Conservation (phyloP, 345 rosid species). For the Leavenworthia alabamica region DNA sequence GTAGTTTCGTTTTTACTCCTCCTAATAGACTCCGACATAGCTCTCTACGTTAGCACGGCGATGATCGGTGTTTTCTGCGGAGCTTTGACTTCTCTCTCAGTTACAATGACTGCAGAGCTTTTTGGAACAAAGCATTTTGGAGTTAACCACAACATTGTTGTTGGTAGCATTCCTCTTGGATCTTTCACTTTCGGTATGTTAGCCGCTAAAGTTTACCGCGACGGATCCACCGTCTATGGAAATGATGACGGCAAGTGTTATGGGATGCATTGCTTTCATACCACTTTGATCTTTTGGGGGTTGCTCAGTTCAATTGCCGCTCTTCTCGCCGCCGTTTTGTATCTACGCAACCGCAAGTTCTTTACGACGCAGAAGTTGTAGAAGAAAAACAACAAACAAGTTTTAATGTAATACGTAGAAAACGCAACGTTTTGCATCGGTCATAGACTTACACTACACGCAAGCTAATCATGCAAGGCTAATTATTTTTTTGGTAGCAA, state of each 20-base stretch:
- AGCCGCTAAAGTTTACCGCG: constrained; percentile 62
- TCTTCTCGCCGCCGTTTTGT: constrained; percentile 42
- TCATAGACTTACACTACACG: neutral
- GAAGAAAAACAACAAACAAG: neutral
- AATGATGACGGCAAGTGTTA: constrained; percentile 44
- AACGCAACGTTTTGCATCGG: neutral
- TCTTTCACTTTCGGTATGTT: constrained; percentile 61
- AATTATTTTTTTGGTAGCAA: neutral
- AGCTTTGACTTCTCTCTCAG: constrained; percentile 69
- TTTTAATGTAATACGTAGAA: neutral
- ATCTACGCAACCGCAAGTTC: constrained; percentile 48
- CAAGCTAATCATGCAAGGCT: neutral
- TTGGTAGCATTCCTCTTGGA: constrained; percentile 75
- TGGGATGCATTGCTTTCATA: constrained; percentile 57
- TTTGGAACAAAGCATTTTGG: constrained; percentile 68
- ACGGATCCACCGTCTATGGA: constrained; percentile 15
- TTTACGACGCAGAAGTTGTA: constrained; percentile 30
- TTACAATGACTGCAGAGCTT: constrained; percentile 60
- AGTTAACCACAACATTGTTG: constrained; percentile 80
- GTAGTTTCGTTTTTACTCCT: constrained; percentile 60
- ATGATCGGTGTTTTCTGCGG: constrained; percentile 63
- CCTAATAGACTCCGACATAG: constrained; percentile 26
- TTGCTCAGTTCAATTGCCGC: constrained; percentile 50
- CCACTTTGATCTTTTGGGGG: constrained; percentile 69
- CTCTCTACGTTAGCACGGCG: constrained; percentile 61